phyloP scores from a whole-genome alignment of 352 stramenopile genomes.

The Pythium sukuiense region DNA sequence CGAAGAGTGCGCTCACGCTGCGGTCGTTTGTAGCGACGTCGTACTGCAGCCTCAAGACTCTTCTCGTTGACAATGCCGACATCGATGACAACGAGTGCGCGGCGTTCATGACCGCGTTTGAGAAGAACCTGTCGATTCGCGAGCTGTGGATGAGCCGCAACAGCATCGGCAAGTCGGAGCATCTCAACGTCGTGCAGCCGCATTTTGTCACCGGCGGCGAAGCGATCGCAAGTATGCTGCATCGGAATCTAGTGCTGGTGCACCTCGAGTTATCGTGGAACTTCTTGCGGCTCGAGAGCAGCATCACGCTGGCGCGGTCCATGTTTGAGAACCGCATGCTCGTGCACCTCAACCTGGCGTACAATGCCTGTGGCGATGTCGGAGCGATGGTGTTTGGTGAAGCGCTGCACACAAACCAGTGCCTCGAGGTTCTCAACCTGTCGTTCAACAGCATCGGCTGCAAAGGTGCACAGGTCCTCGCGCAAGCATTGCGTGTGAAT shows the following conservation, averaged over 20 bases:
- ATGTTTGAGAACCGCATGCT: slow-evolving; percentile 69
- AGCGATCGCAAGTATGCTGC: slow-evolving; percentile 88
- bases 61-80: slow-evolving; percentile 82
- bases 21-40: slow-evolving; percentile 51
- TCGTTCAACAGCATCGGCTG: slow-evolving; percentile 80
- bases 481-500: slow-evolving; percentile 61
- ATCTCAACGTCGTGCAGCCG: slow-evolving; percentile 86
- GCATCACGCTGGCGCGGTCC: slow-evolving; percentile 60
- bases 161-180: slow-evolving; percentile 84
- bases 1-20: slow-evolving; percentile 58
- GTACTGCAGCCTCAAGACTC: slow-evolving; percentile 58
- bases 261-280: slow-evolving; percentile 91
- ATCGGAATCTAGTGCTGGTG: slow-evolving; percentile 68
- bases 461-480: slow-evolving; percentile 70
- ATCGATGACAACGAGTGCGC: slow-evolving; percentile 88
- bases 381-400: slow-evolving; percentile 80
- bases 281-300: slow-evolving; percentile 79
- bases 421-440: slow-evolving; percentile 63
- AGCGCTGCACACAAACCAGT: slow-evolving; percentile 58
- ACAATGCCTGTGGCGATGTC: slow-evolving; percentile 75
- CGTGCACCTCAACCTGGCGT: slow-evolving; percentile 64
- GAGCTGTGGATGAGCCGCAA: slow-evolving; percentile 81
- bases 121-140: slow-evolving; percentile 78
- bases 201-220: slow-evolving; percentile 85
- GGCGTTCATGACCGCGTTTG: slow-evolving; percentile 81